Percentiles rank a stretch among this genome's conserved stretches.
Conservation (phyloP, 805 yeast species). For the Saccharomycopsis synnaedendra region DNA sequence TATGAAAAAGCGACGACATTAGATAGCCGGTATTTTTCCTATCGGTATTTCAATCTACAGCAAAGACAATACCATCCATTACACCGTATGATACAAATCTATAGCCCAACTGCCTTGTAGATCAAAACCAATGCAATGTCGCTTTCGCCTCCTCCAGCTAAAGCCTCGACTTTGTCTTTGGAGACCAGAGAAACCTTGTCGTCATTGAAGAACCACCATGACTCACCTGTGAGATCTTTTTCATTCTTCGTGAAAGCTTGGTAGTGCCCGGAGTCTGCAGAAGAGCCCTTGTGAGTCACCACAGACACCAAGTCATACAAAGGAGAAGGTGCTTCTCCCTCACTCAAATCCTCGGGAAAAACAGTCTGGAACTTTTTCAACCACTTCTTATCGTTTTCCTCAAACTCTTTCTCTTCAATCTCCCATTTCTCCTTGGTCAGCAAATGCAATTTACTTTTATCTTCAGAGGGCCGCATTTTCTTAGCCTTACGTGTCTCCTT, state of each 20-base stretch:
- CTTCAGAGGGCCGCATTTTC: slow-evolving; percentile 19
- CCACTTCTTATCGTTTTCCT: slow-evolving; percentile 37
- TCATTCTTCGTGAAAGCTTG: slow-evolving; percentile 78
- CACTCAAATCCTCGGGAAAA: slow-evolving; percentile 34
- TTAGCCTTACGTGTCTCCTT: slow-evolving; percentile 60
- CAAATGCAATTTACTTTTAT: slow-evolving; percentile 1
- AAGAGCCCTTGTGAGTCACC: slow-evolving; percentile 88
- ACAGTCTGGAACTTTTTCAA: slow-evolving; percentile 30
- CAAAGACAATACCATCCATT: no score
- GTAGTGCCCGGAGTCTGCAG: slow-evolving; percentile 96
- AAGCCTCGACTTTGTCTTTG: slow-evolving; percentile 68
- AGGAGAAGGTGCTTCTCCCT: slow-evolving; percentile 77
- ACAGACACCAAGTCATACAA: slow-evolving; percentile 76
- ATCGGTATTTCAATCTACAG: no score
- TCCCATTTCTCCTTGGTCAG: slow-evolving; percentile 37
- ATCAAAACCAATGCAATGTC: slow-evolving; percentile 87
- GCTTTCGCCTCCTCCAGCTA: slow-evolving; percentile 97
- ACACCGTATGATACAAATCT: neutral
- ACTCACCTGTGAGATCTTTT: slow-evolving; percentile 48
- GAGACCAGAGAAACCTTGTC: slow-evolving; percentile 73
- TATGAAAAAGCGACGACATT: no score
- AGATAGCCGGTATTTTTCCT: no score
- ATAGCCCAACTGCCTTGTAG: slow-evolving; percentile 59
- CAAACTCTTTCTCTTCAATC: slow-evolving; percentile 31
- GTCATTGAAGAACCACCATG: slow-evolving; percentile 94